phyloP scores from a whole-genome alignment of 2,329 filamentous ascomycete species.

The Rhynchosporium graminicola region DNA sequence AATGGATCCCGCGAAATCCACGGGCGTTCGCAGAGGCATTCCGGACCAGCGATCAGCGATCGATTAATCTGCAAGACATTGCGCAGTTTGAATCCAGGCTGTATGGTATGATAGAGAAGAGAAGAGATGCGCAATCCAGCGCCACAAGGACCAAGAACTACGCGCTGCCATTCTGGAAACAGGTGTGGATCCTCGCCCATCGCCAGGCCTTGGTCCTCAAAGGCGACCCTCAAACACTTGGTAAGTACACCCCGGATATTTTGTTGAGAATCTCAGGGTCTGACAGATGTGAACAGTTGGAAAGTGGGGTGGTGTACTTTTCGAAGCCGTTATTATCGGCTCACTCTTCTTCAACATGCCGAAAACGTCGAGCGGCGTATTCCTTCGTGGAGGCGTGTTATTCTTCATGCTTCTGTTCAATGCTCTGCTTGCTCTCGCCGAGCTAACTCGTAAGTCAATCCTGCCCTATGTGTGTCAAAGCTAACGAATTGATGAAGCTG shows the following conservation, averaged over 20 bases:
- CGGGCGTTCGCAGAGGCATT: conserved; percentile 1
- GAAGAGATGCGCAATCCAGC: not conserved
- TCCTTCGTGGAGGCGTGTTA: conserved; percentile 7
- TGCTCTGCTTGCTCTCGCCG: conserved; percentile 1
- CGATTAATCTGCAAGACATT: not conserved
- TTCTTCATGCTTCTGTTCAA: conserved; percentile 8
- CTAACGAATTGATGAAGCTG: not conserved
- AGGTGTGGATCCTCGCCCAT: conserved; percentile 6
- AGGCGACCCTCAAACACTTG: conserved; percentile 5
- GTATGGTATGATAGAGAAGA: conserved; percentile 7
- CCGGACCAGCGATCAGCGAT: not conserved
- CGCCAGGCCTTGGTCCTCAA: conserved; percentile 1
- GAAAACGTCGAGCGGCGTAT: conserved; percentile 1
- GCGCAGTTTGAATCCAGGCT: conserved; percentile 4
- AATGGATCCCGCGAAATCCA: not conserved
- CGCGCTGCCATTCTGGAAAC: conserved; percentile 3
- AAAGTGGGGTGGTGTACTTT: conserved; percentile 2
- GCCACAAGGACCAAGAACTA: conserved; percentile 5
- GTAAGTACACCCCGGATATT: not conserved
- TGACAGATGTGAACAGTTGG: not conserved
- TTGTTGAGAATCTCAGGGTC: not conserved
- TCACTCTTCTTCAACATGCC: conserved; percentile 3
- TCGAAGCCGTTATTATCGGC: conserved; percentile 1
- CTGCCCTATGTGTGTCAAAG: not conserved
- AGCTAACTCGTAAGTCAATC: conserved; percentile 1